These are phyloP conservation scores for Calvatia gigantea DNA, from an alignment of 768 basidiomycete species.

Conservation along the genomic window DNA sequence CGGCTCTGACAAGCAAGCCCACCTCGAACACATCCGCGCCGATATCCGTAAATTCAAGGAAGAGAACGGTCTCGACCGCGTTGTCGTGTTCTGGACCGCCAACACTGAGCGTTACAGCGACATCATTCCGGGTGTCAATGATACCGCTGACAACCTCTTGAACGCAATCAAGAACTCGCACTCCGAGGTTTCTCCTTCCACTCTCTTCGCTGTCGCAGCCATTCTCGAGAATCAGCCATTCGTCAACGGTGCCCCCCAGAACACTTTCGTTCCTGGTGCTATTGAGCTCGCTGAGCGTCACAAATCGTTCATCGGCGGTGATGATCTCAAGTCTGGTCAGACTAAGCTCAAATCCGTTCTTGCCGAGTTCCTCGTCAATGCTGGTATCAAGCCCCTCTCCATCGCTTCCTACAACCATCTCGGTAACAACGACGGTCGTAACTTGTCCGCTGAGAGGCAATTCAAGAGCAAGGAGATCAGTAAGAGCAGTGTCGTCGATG, in stretches of 20 bases:
- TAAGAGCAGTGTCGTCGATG: constrained; percentile 96
- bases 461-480: constrained; percentile 99
- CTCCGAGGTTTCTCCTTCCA: constrained; percentile 93
- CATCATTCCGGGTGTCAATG: constrained; percentile 92
- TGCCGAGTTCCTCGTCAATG: constrained; percentile 98
- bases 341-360: constrained; percentile 96
- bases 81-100: constrained; percentile 97
- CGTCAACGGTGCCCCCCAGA: constrained; percentile 97
- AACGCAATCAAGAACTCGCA: constrained; percentile 80
- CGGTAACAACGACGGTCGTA: constrained; percentile 96
- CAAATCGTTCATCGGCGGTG: constrained; percentile 92
- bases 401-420: constrained; percentile 99
- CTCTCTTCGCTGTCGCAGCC: constrained; percentile 90
- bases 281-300: constrained; percentile 89
- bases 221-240: constrained; percentile 95
- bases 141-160: constrained; percentile 87
- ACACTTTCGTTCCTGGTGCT: constrained; percentile 96
- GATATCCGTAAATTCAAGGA: constrained; percentile 94
- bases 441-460: constrained; percentile 85
- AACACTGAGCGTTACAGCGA: constrained; percentile 98
- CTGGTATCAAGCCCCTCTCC: constrained; percentile 95
- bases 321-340: constrained; percentile 97
- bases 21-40: constrained; percentile 88
- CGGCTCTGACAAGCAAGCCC: constrained; percentile 82
- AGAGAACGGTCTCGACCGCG: constrained; percentile 77